phyloP scores from a whole-genome alignment of 805 yeast species.

The Brettanomyces naardenensis region DNA sequence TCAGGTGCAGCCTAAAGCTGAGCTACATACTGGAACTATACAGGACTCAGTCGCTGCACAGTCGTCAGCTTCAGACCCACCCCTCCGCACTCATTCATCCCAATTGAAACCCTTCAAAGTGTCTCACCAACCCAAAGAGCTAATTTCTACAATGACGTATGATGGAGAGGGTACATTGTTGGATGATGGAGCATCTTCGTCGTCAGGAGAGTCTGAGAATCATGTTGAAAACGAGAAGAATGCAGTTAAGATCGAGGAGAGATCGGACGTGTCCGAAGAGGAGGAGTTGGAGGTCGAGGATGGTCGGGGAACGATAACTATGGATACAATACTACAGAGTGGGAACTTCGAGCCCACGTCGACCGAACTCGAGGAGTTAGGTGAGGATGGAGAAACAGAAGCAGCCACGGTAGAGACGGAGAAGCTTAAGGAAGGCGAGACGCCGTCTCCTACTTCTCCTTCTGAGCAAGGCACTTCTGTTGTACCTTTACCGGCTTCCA shows the following conservation, averaged over 20 bases:
- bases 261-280: neutral
- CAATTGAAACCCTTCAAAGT: too few relatives aligned
- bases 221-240: neutral
- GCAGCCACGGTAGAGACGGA: neutral
- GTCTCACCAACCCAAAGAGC: too few relatives aligned
- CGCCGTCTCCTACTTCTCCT: neutral
- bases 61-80: too few relatives aligned
- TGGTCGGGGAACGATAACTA: neutral
- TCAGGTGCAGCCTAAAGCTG: too few relatives aligned
- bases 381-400: neutral
- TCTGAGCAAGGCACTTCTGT: too few relatives aligned
- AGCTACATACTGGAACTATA: too few relatives aligned
- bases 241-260: neutral
- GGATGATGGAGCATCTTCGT: slow-evolving; percentile 1
- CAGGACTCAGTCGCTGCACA: too few relatives aligned
- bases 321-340: neutral
- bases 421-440: neutral
- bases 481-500: too few relatives aligned
- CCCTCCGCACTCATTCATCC: too few relatives aligned
- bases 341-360: neutral
- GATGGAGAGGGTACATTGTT: slow-evolving; percentile 3
- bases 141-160: slow-evolving; percentile 1
- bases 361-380: neutral
- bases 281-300: neutral
- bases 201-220: neutral